Conservation (phyloP, 2,329 filamentous ascomycete genomes). For the Pestalotiopsis sp. region DNA sequence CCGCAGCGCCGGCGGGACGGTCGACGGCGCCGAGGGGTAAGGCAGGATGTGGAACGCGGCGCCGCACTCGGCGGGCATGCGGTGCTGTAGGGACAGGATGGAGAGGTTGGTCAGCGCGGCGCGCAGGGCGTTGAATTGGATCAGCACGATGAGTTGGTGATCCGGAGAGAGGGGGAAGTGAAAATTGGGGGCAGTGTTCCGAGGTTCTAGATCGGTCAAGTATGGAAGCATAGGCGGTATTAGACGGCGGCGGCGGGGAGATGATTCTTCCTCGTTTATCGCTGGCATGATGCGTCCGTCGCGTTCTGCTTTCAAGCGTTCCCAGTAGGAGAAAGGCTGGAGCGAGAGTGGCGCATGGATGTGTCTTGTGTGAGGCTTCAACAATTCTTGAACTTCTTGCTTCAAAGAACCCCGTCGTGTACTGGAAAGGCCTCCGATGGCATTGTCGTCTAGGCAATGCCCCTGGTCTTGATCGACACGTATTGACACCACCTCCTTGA, state of each 20-base stretch:
- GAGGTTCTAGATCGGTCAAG: background rate
- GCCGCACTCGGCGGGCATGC: conserved; percentile 26
- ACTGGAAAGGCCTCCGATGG: background rate
- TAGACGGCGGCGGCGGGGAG: background rate
- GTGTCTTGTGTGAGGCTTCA: background rate
- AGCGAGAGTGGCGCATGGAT: background rate
- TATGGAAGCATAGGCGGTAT: conserved; percentile 8
- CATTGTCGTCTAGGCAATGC: background rate
- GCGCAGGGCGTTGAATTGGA: conserved; percentile 27
- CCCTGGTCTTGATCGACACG: background rate
- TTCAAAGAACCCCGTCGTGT: background rate
- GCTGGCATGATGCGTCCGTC: background rate
- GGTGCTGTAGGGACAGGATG: conserved; percentile 22
- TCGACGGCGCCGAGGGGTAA: conserved; percentile 19
- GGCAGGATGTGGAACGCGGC: conserved; percentile 21
- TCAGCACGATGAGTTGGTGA: conserved; percentile 25
- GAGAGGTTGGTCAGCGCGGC: conserved; percentile 26
- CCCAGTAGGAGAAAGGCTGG: conserved; percentile 25
- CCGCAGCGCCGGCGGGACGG: conserved; percentile 23
- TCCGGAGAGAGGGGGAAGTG: conserved; percentile 26
- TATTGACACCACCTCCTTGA: too few species aligned
- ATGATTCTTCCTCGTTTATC: background rate
- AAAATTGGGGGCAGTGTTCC: background rate
- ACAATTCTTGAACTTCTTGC: background rate
- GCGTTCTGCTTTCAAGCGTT: conserved; percentile 16